phyloP scores from a whole-genome alignment of 805 yeast genomes.

The Kregervanrija pseudodelftensis region DNA sequence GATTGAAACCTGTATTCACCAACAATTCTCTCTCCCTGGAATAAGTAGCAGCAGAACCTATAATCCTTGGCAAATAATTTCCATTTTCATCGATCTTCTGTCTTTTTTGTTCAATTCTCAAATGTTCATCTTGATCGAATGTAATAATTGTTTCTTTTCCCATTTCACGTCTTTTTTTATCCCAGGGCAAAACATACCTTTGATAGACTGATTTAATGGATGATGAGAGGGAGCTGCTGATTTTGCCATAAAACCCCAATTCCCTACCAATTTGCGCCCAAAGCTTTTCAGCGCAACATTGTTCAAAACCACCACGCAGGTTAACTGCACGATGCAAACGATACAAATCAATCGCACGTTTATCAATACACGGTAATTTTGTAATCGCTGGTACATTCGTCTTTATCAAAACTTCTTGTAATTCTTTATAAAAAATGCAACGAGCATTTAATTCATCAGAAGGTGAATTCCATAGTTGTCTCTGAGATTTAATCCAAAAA shows the following conservation, averaged over 20 bases:
- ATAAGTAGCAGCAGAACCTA: conserved; percentile 39
- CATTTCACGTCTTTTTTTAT: conserved; percentile 8
- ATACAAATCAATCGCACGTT: conserved; percentile 58
- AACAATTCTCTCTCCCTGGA: conserved; percentile 40
- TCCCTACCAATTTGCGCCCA: conserved; percentile 87
- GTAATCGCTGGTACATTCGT: conserved; percentile 15
- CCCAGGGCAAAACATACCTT: conserved; percentile 30
- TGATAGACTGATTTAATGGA: conserved; percentile 56
- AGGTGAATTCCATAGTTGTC: conserved; percentile 39
- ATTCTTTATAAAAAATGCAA: conserved; percentile 39
- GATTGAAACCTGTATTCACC: conserved; percentile 42
- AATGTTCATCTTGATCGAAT: background rate
- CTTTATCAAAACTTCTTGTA: conserved; percentile 30
- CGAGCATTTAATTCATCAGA: conserved; percentile 37
- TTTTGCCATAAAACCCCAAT: conserved; percentile 65
- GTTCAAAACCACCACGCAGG: conserved; percentile 58
- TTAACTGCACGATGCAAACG: conserved; percentile 51
- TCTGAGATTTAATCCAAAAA: conserved; percentile 45
- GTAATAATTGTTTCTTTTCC: conserved; percentile 4
- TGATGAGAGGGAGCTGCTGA: conserved; percentile 64
- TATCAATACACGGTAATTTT: conserved; percentile 61
- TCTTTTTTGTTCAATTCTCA: background rate
- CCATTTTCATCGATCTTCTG: conserved; percentile 2
- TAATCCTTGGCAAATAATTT: conserved; percentile 30
- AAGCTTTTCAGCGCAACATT: conserved; percentile 54